Base-by-base conservation (phyloP, 257 asterid species). In the Eustoma russellianum region DNA sequence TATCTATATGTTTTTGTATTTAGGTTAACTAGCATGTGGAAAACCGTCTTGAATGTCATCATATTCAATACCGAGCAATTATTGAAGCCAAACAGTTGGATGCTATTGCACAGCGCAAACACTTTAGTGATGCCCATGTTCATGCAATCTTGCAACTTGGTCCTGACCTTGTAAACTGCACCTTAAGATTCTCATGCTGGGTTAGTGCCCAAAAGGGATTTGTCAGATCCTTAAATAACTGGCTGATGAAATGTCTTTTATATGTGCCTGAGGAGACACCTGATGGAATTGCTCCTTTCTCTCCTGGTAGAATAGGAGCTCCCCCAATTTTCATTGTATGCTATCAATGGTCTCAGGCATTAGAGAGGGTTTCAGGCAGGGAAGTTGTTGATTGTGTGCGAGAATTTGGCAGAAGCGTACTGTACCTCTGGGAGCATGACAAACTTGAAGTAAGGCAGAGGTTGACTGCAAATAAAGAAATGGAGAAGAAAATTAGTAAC, bases 291-390 rank as follows among this genome's bases (percentile, higher is more conserved):
- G 95, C 67, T 73, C 95, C 96, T 5, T 86, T 90, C 65, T 90
- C 98, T 56, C 98, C 98, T 6, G 83, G 98, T 46, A 78, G 96
- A 45, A 79, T 86, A 2, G 96, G 98, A 14, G 98, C 98, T 13
- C 98, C 98, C 17, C 89, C 95, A 0, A 77, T 86, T 19, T 90
- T 90, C 53, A 79, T 83, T 40, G 66, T 82, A 17, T 90, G 95
- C 65, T 68, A 84, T 52, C 98, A 83, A 30, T 90, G 98, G 98
- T 77, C 87, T 70, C 98, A 83, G 46, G 72, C 92, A 16, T 12
- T 86, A 68, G 96, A 82, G 24, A 69, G 76, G 66, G 68, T 86
- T 24, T 84, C 98, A 1, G 96, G 83, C 66, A 82, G 79, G 61
- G 96, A 90, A 67, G 98, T 87, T 49, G 65, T 90, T 17, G 89